Base-by-base conservation (phyloP, 106 monocot genomes). In the Acorus calamus region DNA sequence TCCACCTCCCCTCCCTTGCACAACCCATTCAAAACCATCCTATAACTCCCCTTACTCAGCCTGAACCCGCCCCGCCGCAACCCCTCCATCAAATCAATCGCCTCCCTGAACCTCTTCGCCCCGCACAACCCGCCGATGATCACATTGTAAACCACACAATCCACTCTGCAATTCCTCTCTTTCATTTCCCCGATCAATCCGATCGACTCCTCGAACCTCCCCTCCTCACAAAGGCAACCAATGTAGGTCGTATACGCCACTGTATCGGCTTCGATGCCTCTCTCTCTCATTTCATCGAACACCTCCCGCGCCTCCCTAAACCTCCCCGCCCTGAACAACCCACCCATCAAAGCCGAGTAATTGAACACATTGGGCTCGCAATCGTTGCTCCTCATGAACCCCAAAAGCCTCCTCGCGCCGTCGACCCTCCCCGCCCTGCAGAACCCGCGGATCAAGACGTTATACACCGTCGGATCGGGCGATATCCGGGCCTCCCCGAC, bases 11-110 rank as follows among this genome's bases (percentile, higher is more conserved):
- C 76, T 41, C 59, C 49, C 6, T 48, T 65, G 4, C 69, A 73
- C 51, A 98, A 48, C 9, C 79, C 68, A 61, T 98, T 98, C 74
- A 98, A 56, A 49, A 92, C 78, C 8, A 98, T 98, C 71, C 98
- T 74, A 69, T 98, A 85, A 73, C 98, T 98, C 6, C 79, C 91
- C 5, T 73, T 85, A 65, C 83, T 98, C 49, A 83, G 54, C 64
- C 53, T 65, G 59, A 73, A 60, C 60, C 91, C 88, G 7, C 79
- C 83, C 28, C 42, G 59, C 0, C 82, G 81, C 65, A 83, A 73
- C 0, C 52, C 73, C 70, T 87, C 85, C 3, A 98, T 76, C 75
- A 92, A 47, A 2, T 2, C 53, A 76, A 88, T 70, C 2, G 85
- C 98, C 70, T 96, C 91, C 8, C 2, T 48, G 10, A 53, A 49